Conservation (phyloP, 257 asterid species). For the Scutellaria barbata region DNA sequence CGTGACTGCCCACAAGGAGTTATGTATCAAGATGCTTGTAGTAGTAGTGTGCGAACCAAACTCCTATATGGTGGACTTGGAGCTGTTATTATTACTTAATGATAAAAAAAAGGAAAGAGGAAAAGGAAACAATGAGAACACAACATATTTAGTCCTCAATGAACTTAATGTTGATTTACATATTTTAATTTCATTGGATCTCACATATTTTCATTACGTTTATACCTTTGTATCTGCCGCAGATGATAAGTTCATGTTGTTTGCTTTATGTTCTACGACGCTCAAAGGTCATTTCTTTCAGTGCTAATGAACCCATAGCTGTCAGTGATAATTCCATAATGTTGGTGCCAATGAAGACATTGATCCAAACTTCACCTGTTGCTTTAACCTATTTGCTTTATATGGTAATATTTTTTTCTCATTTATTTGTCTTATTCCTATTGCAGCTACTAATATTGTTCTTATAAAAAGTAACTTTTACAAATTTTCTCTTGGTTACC, state of each 20-base stretch:
- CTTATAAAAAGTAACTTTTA: conserved; percentile 18
- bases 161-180: not conserved
- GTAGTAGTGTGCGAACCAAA: not conserved
- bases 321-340: conserved; percentile 53
- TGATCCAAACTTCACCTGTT: conserved; percentile 77
- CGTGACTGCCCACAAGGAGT: not conserved
- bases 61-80: not conserved
- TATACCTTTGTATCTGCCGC: conserved; percentile 44
- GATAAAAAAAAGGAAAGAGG: not conserved
- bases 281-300: conserved; percentile 77
- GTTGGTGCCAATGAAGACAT: conserved; percentile 66
- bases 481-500: conserved; percentile 45
- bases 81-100: not conserved
- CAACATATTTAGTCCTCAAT: not conserved
- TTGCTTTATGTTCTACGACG: conserved; percentile 81
- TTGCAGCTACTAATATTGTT: conserved; percentile 20
- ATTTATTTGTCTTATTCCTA: conserved; percentile 12
- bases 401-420: conserved; percentile 67
- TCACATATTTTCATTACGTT: not conserved
- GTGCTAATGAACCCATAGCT: conserved; percentile 57
- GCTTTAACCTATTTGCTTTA: conserved; percentile 87
- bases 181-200: not conserved
- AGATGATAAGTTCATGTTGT: conserved; percentile 89
- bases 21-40: too few species aligned
- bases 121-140: not conserved